These are phyloP conservation scores for Simplicillium sp. DNA, from an alignment of 2,329 filamentous ascomycete genomes.

Conservation along the genomic window DNA sequence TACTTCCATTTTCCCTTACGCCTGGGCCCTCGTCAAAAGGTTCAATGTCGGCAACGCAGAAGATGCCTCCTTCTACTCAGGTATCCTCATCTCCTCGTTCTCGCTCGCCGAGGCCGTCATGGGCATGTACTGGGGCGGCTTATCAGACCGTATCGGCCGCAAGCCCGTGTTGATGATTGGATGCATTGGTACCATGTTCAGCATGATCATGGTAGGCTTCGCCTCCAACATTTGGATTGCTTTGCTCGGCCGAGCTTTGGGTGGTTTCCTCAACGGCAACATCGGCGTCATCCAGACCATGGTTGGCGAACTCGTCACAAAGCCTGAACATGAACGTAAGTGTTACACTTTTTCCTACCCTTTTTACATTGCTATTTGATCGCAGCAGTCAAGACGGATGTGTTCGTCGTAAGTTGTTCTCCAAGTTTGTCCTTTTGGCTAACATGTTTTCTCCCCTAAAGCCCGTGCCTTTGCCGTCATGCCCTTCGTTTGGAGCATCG, in stretches of 20 bases:
- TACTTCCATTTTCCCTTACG: constrained; percentile 89
- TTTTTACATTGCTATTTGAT: background rate
- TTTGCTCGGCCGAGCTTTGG: constrained; percentile 63
- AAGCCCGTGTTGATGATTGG: constrained; percentile 80
- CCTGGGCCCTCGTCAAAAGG: constrained; percentile 71
- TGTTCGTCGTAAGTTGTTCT: background rate
- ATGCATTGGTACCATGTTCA: constrained; percentile 72
- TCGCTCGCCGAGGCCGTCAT: constrained; percentile 74
- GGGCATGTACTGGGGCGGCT: constrained; percentile 78
- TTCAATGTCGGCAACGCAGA: constrained; percentile 62
- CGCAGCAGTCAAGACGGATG: background rate
- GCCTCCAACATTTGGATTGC: constrained; percentile 78
- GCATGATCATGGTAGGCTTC: constrained; percentile 75
- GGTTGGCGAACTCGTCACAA: constrained; percentile 79
- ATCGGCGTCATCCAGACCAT: constrained; percentile 88
- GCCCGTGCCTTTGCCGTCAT: constrained; percentile 82
- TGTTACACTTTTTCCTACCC: constrained; percentile 11
- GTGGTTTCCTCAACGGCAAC: constrained; percentile 82
- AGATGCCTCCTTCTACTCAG: constrained; percentile 82
- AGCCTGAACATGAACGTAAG: constrained; percentile 78
- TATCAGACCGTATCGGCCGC: constrained; percentile 74
- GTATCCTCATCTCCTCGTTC: constrained; percentile 79
- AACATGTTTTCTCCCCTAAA: constrained; percentile 22
- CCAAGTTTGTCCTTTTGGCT: background rate
- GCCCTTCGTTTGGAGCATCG: constrained; percentile 90